These are phyloP conservation scores for Phytopythium helicoides DNA, from an alignment of 352 stramenopile genomes.

Conservation along the genomic window DNA sequence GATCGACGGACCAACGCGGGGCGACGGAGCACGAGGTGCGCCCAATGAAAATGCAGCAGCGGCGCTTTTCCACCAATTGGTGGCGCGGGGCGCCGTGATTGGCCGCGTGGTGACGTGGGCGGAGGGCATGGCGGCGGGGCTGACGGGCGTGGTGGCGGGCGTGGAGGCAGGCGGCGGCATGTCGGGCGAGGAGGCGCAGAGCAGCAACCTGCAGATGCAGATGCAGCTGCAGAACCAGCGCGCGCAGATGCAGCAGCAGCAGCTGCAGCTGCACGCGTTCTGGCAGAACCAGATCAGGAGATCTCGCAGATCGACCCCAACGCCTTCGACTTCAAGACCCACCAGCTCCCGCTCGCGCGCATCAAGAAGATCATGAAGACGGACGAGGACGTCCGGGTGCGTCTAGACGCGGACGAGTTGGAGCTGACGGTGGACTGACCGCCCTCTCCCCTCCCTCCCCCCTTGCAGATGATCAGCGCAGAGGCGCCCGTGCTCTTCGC, in stretches of 20 bases:
- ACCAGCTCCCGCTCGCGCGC: constrained; percentile 89
- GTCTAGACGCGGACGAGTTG: too few species aligned
- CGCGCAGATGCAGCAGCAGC: constrained; percentile 87
- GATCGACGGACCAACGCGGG: too few species aligned
- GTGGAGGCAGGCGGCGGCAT: constrained; percentile 22
- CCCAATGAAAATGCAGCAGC: constrained; percentile 65
- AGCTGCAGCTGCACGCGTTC: constrained; percentile 82
- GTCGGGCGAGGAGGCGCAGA: constrained; percentile 53
- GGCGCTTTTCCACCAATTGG: constrained; percentile 78
- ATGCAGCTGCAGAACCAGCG: constrained; percentile 85
- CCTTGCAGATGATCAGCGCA: constrained; percentile 88
- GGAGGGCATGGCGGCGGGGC: constrained; percentile 5
- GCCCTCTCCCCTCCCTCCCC: too few species aligned
- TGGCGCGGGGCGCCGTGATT: constrained; percentile 33
- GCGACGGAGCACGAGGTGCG: constrained; percentile 15
- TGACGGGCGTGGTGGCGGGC: not conserved
- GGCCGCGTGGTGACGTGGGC: constrained; percentile 8
- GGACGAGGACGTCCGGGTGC: constrained; percentile 89
- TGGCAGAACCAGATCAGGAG: constrained; percentile 88
- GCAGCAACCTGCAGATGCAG: constrained; percentile 81
- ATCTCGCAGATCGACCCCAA: constrained; percentile 87
- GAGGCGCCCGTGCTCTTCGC: constrained; percentile 92
- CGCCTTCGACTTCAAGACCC: constrained; percentile 85
- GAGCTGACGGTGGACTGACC: too few species aligned
- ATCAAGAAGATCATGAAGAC: constrained; percentile 97